Evolutionary conservation across 2,329 filamentous ascomycete species (phyloP), one percentile per base, ranked within the genome.

Genomic region (Stromatinia cepivora): DNA sequence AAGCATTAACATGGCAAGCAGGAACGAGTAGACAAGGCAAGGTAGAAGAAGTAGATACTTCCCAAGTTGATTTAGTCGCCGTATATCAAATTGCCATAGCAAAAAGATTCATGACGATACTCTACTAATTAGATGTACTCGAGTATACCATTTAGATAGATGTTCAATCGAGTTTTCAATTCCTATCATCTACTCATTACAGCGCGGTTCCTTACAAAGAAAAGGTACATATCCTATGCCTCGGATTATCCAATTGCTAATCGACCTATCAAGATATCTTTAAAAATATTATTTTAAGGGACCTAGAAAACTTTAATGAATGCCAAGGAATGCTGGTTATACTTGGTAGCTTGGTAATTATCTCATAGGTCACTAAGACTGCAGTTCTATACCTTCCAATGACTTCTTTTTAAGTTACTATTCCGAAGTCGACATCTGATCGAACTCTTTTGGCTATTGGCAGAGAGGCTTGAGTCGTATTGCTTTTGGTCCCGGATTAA

Each of bases 1-100:
- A 31, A 59, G 57, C 39, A 46, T 46, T 59, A 36, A 45, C 36
- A 59, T 59, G 56, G 56, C 56, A 59, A 11, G 56, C 56, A 59
- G 13, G 36, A 59, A 46, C 9, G 39, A 42, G 42, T 22, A 46
- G 39, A 46, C 58, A 61, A 17, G 58, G 17, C 39, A 61, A 61
- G 58, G 39, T 13, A 25, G 39, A 22, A 9, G 15, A 25, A 31
- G n/a, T n/a, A n/a, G 28, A 48, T 8, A 25, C 36, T 58, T 25
- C 13, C 36, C n/a, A 17, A 42, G 22, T 42, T 28, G 20, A 42
- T 25, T 20, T 25, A 42, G 56, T 25, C 54, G 54, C 36, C 54
- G 54, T 15, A 34, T 36, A 36, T 15, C 54, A 36, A n/a, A 11
- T 57, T 36, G 22, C 54, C 4, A n/a, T 3, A n/a, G 31, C 20